phyloP scores from a whole-genome alignment of 176 grass and related monocot genomes.

The Aechmea fasciata region DNA sequence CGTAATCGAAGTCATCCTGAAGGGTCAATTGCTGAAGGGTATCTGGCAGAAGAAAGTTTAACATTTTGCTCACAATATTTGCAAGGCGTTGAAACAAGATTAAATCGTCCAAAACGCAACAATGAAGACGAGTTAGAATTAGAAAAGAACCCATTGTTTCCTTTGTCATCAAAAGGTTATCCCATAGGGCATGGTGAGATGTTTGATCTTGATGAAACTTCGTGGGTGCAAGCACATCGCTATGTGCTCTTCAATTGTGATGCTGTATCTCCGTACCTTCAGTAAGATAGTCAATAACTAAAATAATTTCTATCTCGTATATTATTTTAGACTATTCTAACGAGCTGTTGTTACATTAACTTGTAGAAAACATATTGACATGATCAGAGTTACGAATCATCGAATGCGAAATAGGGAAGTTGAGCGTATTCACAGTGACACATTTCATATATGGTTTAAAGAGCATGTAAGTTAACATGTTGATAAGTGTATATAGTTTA shows the following conservation, averaged over 20 bases:
- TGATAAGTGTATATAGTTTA: too few species aligned
- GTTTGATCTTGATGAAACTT: not conserved
- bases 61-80: slow-evolving; percentile 13
- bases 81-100: not conserved
- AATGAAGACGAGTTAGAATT: not conserved
- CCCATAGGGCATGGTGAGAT: not conserved
- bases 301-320: not conserved
- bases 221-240: not conserved
- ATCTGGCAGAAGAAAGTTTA: slow-evolving; percentile 11
- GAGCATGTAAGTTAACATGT: too few species aligned
- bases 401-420: not conserved
- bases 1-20: slow-evolving; percentile 13
- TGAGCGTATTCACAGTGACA: not conserved
- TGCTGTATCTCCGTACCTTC: not conserved
- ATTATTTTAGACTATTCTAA: not conserved
- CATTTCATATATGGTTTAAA: not conserved
- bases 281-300: not conserved
- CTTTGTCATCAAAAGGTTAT: not conserved
- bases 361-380: not conserved
- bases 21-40: slow-evolving; percentile 26
- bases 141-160: not conserved
- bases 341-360: too few species aligned
- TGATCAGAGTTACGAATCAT: not conserved
- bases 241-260: slow-evolving; percentile 1
- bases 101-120: not conserved